Conservation (phyloP, 306 rosid genomes). For the Biancaea sappan region DNA sequence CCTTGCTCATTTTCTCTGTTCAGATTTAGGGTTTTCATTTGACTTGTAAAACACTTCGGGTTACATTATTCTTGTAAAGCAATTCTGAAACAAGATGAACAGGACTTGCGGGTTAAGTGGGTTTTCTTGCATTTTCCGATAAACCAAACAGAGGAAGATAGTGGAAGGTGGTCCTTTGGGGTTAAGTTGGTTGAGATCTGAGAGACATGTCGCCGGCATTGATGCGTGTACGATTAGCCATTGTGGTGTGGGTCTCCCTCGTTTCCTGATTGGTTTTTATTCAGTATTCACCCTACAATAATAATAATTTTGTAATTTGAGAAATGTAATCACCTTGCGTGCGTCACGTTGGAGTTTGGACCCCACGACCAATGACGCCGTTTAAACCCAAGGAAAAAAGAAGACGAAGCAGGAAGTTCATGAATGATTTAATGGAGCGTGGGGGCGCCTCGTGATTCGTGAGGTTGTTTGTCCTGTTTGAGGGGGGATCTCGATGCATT, state of each 20-base stretch:
- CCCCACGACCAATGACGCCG: background rate
- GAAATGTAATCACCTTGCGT: background rate
- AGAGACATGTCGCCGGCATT: conserved; percentile 48
- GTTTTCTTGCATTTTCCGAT: background rate
- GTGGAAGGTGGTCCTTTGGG: conserved; percentile 1
- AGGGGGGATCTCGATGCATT: conserved; percentile 9
- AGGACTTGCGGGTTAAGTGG: background rate
- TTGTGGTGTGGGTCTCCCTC: conserved; percentile 11
- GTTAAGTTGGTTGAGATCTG: background rate
- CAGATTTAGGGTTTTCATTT: background rate
- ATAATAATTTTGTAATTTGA: background rate
- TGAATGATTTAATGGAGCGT: too few species aligned
- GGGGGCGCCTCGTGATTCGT: conserved; percentile 39
- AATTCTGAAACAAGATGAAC: conserved; percentile 11
- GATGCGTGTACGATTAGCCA: conserved; percentile 17
- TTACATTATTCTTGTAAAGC: background rate
- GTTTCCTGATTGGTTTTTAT: background rate
- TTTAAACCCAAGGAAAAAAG: background rate
- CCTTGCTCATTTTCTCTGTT: background rate
- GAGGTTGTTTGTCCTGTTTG: conserved; percentile 13
- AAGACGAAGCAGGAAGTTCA: too few species aligned
- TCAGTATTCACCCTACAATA: too few species aligned
- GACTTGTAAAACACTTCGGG: background rate
- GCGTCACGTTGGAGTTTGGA: background rate
- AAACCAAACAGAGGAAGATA: background rate